Evolutionary conservation across 768 basidiomycete genomes (phyloP), one percentile per base, ranked within the genome.

Genomic region (Symmetrospora coprosmae): DNA sequence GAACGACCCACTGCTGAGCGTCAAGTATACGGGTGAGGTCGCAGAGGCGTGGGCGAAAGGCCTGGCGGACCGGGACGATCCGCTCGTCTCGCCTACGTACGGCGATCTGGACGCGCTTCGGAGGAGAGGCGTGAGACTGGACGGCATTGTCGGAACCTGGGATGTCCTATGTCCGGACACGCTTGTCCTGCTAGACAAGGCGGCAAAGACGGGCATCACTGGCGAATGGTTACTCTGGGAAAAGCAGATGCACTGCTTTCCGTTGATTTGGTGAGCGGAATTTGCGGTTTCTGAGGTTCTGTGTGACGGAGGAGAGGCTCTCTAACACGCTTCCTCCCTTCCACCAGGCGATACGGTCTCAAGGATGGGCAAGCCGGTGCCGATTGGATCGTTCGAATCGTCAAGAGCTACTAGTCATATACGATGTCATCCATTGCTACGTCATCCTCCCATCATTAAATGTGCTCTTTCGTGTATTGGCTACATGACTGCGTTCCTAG

Each of bases 191-290:
- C 21, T 34, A 5, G 51, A 53, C 14, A 53, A 53, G 23, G 9
- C 31, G 6, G 7, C 25, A 13, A 40, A 38, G 19, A 31, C 35
- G 8, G 51, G 51, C 8, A 8, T 53, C 16, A 5, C 21, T 25
- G 51, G 51, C 3, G 23, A 38, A 14, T 53, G 51, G 51, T 16
- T 53, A 25, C 35, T 34, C 39, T 39, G 31, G 19, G 37, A 39
- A 27, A 31, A 34, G 23, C 51, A 53, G 51, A 53, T 53, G 25
- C 51, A 53, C 23, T 39, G 34, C 27, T 53, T 39, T 38, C 51
- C 51, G 21, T 23, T 53, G 34, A 47, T 31, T 19, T 47, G 45
- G 45, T 47, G 45, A 23, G 45, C 19, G 19, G n/a, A n/a, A n/a
- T n/a, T n/a, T n/a, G n/a, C n/a, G n/a, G n/a, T n/a, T n/a, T n/a